phyloP scores from a whole-genome alignment of 2,329 filamentous ascomycete genomes.

The Cladosporium oxysporum region DNA sequence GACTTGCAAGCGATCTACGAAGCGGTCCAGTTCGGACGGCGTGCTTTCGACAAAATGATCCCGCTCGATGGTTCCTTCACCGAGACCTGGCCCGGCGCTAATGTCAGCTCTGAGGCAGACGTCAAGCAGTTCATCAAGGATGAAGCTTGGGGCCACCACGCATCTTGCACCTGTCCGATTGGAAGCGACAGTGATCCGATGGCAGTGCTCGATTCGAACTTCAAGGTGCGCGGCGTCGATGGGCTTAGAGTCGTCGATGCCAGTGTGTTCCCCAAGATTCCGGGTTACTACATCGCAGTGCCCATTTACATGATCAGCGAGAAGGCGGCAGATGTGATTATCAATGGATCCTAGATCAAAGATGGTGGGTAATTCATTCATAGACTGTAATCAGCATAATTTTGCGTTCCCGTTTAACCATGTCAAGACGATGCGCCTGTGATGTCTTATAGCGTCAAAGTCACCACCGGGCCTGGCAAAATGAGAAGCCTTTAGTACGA shows the following conservation, averaged over 20 bases:
- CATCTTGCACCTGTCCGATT: conserved; percentile 50
- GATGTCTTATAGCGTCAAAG: neutral
- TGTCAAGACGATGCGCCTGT: neutral
- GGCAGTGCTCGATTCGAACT: conserved; percentile 38
- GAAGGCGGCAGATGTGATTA: conserved; percentile 41
- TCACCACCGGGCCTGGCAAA: too few relatives aligned
- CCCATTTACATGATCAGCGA: conserved; percentile 37
- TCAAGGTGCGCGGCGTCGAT: conserved; percentile 41
- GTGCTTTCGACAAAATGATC: conserved; percentile 33
- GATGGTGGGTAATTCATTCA: neutral
- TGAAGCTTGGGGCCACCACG: conserved; percentile 31
- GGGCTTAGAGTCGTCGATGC: conserved; percentile 41
- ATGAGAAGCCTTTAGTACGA: too few relatives aligned
- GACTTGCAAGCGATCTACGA: conserved; percentile 58
- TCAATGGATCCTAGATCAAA: conserved; percentile 39
- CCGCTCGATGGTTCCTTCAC: conserved; percentile 18
- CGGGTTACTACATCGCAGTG: conserved; percentile 37
- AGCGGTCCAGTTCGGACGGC: conserved; percentile 55
- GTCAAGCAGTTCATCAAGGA: conserved; percentile 20
- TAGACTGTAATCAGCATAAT: neutral
- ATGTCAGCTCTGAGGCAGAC: conserved; percentile 19
- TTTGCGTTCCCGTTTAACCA: neutral
- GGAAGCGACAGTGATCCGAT: conserved; percentile 44
- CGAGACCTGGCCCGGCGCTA: conserved; percentile 18
- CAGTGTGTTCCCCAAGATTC: conserved; percentile 31